Base-by-base conservation (phyloP, 768 basidiomycete species). In the Trametes cingulata region DNA sequence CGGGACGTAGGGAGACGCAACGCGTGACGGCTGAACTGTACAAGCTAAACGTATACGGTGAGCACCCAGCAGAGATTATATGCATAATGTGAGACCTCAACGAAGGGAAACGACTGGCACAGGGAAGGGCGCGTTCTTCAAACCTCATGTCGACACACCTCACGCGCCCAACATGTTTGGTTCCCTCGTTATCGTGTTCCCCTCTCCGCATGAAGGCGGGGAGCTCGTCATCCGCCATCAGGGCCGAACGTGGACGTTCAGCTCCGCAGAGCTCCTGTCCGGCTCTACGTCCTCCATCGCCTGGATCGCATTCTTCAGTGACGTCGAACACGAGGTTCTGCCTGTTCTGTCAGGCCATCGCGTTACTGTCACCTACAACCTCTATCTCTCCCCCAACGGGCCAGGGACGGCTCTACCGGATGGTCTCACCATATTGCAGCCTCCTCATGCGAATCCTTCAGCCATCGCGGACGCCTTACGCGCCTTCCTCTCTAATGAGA, bases 121-220 rank as follows among this genome's bases (percentile, higher is more conserved):
- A 71, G 68, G 68, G 6, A 54, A 53, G 12, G 69, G 60, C 8
- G 67, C 67, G 13, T 72, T 67, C 64, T 71, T 69, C 66, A 71
- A 71, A 42, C 37, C 68, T 1, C 69, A 71, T 65, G 61, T 67
- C 54, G 69, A 71, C 52, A 71, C 69, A 2, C 71, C 69, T 2
- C 65, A 67, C 12, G 58, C 36, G 2, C 35, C 54, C 12, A 48
- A 61, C 62, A 67, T 68, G 67, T 67, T 85, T 37, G 83, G 78
- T 2, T 82, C 82, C 0, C 74, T 85, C 10, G 77, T 84, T 0
- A 63, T 84, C 36, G 42, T 80, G 17, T 75, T 82, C 48, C 82
- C 82, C 15, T 77, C 77, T 2, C 35, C 62, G 0, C 78, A 83
- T 60, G 69, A 78, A 57, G 82, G 82, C 1, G 83, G 82, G 4